Conservation (phyloP, 1,284 basidiomycete genomes). For the Vanrija sp. region DNA sequence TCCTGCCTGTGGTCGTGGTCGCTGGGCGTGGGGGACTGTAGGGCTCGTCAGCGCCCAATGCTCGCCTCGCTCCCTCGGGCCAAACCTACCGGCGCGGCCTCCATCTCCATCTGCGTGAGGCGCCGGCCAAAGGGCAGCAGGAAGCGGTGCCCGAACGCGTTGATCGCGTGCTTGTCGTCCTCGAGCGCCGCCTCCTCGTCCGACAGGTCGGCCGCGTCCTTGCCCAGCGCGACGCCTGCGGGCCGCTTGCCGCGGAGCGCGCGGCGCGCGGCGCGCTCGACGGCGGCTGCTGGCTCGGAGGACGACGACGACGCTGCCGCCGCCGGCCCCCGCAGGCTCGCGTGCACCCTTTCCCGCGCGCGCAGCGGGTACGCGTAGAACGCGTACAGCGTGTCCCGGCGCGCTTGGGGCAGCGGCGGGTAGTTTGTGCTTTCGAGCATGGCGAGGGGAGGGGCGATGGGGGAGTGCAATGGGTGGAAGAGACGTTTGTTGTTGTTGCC, state of each 20-base stretch:
- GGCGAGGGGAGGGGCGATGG: neutral
- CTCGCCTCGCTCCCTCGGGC: neutral
- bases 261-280: conserved; percentile 21
- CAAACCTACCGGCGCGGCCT: conserved; percentile 38
- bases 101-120: conserved; percentile 45
- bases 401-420: conserved; percentile 17
- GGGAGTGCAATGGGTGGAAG: neutral
- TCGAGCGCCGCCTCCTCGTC: conserved; percentile 38
- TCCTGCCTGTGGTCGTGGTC: conserved; percentile 42
- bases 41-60: conserved; percentile 1
- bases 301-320: neutral
- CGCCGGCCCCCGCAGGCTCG: conserved; percentile 3
- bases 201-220: conserved; percentile 34
- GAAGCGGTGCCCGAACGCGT: conserved; percentile 43
- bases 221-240: conserved; percentile 26
- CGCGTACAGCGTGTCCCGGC: conserved; percentile 22
- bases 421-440: neutral
- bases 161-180: conserved; percentile 32
- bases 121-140: conserved; percentile 40
- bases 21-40: conserved; percentile 39
- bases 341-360: conserved; percentile 22
- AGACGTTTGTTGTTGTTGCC: neutral
- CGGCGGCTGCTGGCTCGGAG: neutral
- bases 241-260: conserved; percentile 32
- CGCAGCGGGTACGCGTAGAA: conserved; percentile 34